Evolutionary conservation across 148 eudicot genomes (phyloP).

Genomic region (Pharnaceum exiguum): DNA sequence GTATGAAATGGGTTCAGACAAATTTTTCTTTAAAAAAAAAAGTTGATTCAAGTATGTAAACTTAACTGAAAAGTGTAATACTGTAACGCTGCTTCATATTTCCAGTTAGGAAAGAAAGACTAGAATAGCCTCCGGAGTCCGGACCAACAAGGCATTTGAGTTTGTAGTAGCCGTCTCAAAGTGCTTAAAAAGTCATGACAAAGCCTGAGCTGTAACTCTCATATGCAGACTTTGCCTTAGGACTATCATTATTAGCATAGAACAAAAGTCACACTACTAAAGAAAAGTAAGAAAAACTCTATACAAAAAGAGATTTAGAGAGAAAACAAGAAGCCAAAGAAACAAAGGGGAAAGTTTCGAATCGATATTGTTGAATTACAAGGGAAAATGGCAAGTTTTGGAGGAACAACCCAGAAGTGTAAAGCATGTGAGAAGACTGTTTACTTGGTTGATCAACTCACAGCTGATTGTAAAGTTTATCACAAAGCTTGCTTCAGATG

Average conservation of each 20-base stretch:
- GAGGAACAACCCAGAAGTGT: slow-evolving; percentile 91
- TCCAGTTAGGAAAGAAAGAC: too few relatives aligned
- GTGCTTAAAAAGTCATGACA: background rate
- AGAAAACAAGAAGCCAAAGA: background rate
- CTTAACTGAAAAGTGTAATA: too few relatives aligned
- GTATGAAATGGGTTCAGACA: too few relatives aligned
- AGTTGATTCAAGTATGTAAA: too few relatives aligned
- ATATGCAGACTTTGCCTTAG: background rate
- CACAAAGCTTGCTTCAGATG: slow-evolving; percentile 91
- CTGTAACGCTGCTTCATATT: too few relatives aligned
- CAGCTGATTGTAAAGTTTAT: slow-evolving; percentile 75
- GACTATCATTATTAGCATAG: background rate
- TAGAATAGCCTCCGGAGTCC: too few relatives aligned
- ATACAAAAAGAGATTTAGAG: background rate
- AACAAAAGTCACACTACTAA: slow-evolving; percentile 10
- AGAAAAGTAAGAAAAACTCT: slow-evolving; percentile 3
- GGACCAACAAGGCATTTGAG: background rate
- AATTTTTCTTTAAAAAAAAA: too few relatives aligned
- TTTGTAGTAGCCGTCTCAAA: slow-evolving; percentile 7
- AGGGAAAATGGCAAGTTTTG: slow-evolving; percentile 59
- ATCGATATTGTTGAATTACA: background rate
- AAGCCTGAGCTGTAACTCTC: slow-evolving; percentile 21
- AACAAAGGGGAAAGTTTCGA: background rate
- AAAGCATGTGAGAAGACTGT: slow-evolving; percentile 92
- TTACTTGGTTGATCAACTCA: slow-evolving; percentile 79